Percentiles rank a stretch among this genome's conserved stretches.
phyloP scores from a whole-genome alignment of 2,329 filamentous ascomycete genomes.

The Cryphonectria parasitica region DNA sequence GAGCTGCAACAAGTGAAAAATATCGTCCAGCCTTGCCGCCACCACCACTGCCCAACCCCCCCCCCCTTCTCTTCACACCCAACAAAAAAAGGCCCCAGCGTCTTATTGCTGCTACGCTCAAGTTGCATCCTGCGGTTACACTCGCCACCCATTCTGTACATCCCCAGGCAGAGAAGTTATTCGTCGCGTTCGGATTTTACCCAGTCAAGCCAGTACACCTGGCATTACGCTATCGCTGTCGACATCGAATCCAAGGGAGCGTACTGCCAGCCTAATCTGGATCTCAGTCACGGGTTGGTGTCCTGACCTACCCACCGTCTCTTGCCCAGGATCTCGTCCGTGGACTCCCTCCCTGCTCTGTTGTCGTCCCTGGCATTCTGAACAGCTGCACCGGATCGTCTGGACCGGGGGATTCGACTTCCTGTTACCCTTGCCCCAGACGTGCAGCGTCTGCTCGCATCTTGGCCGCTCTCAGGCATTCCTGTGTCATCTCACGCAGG shows the following conservation, averaged over 20 bases:
- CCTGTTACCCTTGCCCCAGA: neutral
- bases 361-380: neutral
- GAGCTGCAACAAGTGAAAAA: neutral
- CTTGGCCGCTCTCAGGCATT: neutral
- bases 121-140: slow-evolving; percentile 2
- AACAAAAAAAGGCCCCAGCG: neutral
- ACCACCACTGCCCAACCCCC: neutral
- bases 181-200: neutral
- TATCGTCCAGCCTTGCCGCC: neutral
- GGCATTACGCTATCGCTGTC: neutral
- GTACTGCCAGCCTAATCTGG: neutral
- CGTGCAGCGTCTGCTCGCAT: slow-evolving; percentile 8
- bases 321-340: neutral
- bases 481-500: neutral
- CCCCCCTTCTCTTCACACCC: neutral
- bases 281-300: neutral
- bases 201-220: neutral
- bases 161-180: neutral
- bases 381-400: neutral
- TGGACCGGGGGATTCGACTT: neutral
- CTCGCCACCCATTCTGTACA: slow-evolving; percentile 1
- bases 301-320: neutral
- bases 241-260: neutral
- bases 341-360: neutral
- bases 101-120: neutral